phyloP scores from a whole-genome alignment of 2,329 filamentous ascomycete genomes.

The Epichloe elymi region DNA sequence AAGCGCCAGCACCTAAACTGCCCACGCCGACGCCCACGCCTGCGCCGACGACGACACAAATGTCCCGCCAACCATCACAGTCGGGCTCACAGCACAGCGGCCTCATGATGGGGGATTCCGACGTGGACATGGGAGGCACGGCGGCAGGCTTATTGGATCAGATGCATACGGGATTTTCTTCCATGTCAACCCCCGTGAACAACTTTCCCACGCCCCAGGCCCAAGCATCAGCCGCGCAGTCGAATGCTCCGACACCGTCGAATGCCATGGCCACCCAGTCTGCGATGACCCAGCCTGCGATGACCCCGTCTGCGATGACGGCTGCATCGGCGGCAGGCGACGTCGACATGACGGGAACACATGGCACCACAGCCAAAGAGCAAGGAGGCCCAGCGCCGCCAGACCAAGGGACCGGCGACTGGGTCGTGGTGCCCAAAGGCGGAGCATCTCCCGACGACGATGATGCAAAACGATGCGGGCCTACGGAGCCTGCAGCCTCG shows the following conservation, averaged over 20 bases:
- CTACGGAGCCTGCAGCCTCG: not conserved
- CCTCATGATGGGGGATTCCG: conserved; percentile 43
- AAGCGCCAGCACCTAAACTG: conserved; percentile 41
- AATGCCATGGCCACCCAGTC: conserved; percentile 18
- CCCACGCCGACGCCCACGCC: conserved; percentile 14
- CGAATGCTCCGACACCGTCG: conserved; percentile 43
- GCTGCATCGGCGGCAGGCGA: conserved; percentile 16
- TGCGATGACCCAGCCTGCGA: too few relatives aligned
- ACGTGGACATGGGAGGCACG: conserved; percentile 52
- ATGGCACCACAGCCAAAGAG: conserved; percentile 18
- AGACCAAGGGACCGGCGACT: conserved; percentile 47
- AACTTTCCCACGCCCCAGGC: conserved; percentile 49
- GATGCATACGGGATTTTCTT: conserved; percentile 50
- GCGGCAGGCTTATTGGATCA: conserved; percentile 54
- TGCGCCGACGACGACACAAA: conserved; percentile 14
- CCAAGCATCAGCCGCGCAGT: conserved; percentile 41
- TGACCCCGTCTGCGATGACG: not conserved
- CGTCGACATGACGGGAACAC: conserved; percentile 41
- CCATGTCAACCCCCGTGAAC: conserved; percentile 45
- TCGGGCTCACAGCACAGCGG: conserved; percentile 43
- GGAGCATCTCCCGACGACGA: conserved; percentile 30
- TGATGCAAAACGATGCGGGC: conserved; percentile 3
- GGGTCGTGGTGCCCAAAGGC: conserved; percentile 62
- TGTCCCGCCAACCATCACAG: conserved; percentile 42
- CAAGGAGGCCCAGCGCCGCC: conserved; percentile 28